These are phyloP conservation scores for Nemania sp. DNA, from an alignment of 2,329 filamentous ascomycete species.

Conservation along the genomic window DNA sequence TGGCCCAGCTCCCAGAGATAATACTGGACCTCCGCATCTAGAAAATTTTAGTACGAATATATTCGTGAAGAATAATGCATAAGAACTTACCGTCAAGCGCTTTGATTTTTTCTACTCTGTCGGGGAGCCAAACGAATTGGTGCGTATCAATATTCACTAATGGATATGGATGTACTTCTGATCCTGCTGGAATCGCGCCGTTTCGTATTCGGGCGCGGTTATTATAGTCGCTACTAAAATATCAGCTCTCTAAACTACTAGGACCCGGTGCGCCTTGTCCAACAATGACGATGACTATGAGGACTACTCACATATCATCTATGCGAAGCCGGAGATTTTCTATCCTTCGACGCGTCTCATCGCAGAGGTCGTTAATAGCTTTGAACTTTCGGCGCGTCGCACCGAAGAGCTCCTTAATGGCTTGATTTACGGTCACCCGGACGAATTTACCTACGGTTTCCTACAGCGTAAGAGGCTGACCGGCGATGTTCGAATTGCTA, in stretches of 20 bases:
- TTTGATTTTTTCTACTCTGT: not conserved
- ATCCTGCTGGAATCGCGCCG: not conserved
- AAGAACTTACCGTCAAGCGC: not conserved
- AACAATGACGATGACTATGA: not conserved
- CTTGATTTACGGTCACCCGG: too few relatives aligned
- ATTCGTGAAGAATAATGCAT: not conserved
- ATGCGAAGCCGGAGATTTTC: not conserved
- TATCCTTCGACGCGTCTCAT: not conserved
- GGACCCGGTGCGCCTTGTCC: too few relatives aligned
- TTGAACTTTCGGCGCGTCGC: too few relatives aligned
- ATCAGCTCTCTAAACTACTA: not conserved
- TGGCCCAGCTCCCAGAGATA: not conserved
- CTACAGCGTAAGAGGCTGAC: too few relatives aligned
- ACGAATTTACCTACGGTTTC: too few relatives aligned
- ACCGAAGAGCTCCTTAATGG: too few relatives aligned
- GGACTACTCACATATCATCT: not conserved
- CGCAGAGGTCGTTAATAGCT: not conserved
- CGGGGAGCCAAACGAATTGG: not conserved
- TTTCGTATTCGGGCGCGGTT: not conserved
- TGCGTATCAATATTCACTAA: not conserved
- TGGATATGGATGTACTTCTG: not conserved
- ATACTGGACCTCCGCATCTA: not conserved
- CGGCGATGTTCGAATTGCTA: too few relatives aligned
- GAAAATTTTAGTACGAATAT: not conserved
- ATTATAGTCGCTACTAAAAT: slow-evolving; percentile 1